Percentiles rank a stretch among this genome's conserved stretches.
These are phyloP conservation scores for Fusarium avenaceum DNA, from an alignment of 2,329 filamentous ascomycete species.

Conservation along the genomic window DNA sequence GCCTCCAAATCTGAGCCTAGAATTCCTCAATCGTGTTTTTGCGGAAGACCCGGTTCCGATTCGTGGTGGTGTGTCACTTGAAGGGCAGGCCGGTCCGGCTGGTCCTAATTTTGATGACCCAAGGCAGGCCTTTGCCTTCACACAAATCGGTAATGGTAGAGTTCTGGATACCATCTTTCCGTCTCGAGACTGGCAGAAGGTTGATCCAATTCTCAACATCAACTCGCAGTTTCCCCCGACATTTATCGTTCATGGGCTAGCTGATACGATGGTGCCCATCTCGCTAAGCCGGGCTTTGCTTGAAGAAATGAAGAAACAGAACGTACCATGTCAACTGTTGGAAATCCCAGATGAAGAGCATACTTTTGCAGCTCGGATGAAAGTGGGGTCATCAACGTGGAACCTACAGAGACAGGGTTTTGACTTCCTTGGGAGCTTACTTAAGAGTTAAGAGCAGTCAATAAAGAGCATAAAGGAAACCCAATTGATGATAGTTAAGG, in stretches of 20 bases:
- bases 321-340: neutral
- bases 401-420: neutral
- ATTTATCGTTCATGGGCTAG: neutral
- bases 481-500: too few species aligned
- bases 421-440: neutral
- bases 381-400: neutral
- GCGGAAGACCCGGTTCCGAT: neutral
- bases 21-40: slow-evolving; percentile 6
- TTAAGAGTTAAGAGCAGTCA: neutral
- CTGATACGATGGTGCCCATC: slow-evolving; percentile 9
- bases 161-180: slow-evolving; percentile 1
- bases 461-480: too few species aligned
- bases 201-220: slow-evolving; percentile 9
- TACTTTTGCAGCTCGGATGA: slow-evolving; percentile 9
- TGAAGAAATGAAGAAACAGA: neutral
- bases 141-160: neutral
- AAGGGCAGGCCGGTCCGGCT: slow-evolving; percentile 3
- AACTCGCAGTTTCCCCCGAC: neutral
- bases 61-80: slow-evolving; percentile 1
- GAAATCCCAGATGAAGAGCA: slow-evolving; percentile 11
- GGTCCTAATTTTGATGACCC: slow-evolving; percentile 7
- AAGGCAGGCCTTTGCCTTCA: slow-evolving; percentile 6
- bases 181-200: slow-evolving; percentile 3
- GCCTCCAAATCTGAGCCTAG: neutral
- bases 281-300: neutral